Evolutionary conservation across 2,329 filamentous ascomycete species (phyloP).

Genomic region (Colletotrichum sublineola): DNA sequence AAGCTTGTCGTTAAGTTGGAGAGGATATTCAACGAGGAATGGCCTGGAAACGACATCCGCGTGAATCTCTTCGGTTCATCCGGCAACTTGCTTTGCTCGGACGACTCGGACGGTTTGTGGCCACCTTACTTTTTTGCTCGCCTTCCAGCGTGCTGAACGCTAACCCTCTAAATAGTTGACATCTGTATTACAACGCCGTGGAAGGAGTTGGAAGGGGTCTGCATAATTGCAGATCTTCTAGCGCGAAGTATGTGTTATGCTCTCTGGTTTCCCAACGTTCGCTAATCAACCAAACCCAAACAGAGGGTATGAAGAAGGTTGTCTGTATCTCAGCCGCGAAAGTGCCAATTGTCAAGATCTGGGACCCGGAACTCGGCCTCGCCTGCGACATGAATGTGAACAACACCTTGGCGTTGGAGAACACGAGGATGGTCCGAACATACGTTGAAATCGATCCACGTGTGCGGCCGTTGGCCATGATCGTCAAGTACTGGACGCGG

Average conservation of each 20-base stretch:
- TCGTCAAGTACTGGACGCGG: constrained; percentile 98
- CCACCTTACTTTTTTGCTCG: not conserved
- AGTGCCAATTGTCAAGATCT: constrained; percentile 98
- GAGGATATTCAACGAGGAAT: constrained; percentile 87
- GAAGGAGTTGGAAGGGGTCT: constrained; percentile 90
- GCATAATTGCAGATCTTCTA: constrained; percentile 88
- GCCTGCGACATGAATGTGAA: constrained; percentile 99
- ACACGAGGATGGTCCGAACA: constrained; percentile 97
- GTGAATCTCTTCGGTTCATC: constrained; percentile 98
- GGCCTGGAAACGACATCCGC: constrained; percentile 90
- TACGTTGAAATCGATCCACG: constrained; percentile 95
- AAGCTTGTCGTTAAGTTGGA: constrained; percentile 90
- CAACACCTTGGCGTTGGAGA: constrained; percentile 93
- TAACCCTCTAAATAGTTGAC: constrained; percentile 75
- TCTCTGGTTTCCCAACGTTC: not conserved
- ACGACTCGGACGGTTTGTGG: constrained; percentile 90
- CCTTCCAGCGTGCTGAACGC: constrained; percentile 34
- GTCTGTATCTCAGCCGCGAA: constrained; percentile 95
- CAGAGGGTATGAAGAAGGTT: constrained; percentile 96
- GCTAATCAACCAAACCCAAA: constrained; percentile 46
- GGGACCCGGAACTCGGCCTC: constrained; percentile 91
- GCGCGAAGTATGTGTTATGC: constrained; percentile 77
- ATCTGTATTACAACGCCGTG: constrained; percentile 96
- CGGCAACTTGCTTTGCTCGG: constrained; percentile 93
- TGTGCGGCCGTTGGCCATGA: constrained; percentile 93